phyloP scores from a whole-genome alignment of 1,284 basidiomycete genomes.

The Cryptococcus sp. region DNA sequence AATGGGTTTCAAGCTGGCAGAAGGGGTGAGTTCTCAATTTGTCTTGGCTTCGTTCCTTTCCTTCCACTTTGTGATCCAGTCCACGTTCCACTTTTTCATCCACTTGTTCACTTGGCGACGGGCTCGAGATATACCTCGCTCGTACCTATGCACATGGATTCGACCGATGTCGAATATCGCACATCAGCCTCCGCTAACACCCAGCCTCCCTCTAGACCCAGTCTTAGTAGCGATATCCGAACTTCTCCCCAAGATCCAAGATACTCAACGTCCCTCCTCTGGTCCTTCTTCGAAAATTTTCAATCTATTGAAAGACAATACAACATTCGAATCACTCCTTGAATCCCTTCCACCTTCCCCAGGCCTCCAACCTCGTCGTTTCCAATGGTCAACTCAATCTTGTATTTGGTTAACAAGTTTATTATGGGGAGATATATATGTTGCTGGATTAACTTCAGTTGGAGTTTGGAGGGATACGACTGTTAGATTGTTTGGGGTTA shows the following conservation, averaged over 20 bases:
- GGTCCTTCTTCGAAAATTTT: conserved; percentile 53
- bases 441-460: conserved; percentile 74
- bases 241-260: conserved; percentile 77
- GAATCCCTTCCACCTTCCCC: conserved; percentile 69
- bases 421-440: conserved; percentile 89
- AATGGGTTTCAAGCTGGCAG: conserved; percentile 67
- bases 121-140: too few species aligned
- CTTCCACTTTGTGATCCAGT: not conserved
- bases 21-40: conserved; percentile 45
- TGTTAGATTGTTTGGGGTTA: conserved; percentile 81
- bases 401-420: conserved; percentile 83
- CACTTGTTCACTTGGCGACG: too few species aligned
- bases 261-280: conserved; percentile 58
- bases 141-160: too few species aligned
- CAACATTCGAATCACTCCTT: conserved; percentile 65
- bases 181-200: not conserved
- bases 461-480: conserved; percentile 83
- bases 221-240: conserved; percentile 81
- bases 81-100: not conserved
- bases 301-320: conserved; percentile 57
- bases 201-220: conserved; percentile 64
- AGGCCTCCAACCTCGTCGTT: conserved; percentile 60
- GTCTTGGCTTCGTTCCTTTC: not conserved
- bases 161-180: too few species aligned
- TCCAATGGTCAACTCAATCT: conserved; percentile 82